Evolutionary conservation across 2,329 filamentous ascomycete genomes (phyloP).

Genomic region (Phaeosphaeriaceae sp.): DNA sequence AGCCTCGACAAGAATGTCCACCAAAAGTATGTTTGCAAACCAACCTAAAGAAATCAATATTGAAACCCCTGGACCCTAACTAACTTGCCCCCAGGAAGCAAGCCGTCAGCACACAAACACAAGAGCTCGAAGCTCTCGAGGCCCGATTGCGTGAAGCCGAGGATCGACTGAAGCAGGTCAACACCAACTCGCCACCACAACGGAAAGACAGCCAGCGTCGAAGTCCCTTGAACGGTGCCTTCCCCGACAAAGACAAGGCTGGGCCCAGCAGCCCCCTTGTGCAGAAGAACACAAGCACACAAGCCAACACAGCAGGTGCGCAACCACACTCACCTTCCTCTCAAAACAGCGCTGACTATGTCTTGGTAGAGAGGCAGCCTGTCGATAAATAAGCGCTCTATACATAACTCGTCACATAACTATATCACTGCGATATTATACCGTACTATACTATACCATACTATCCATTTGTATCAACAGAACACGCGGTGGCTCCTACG

Average conservation of each 20-base stretch:
- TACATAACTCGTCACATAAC: too few species aligned
- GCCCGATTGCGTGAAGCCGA: conserved; percentile 84
- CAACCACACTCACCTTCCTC: conserved; percentile 39
- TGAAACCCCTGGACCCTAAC: too few species aligned
- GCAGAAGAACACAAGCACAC: conserved; percentile 15
- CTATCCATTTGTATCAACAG: too few species aligned
- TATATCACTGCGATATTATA: conserved; percentile 19
- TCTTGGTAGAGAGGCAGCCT: conserved; percentile 43
- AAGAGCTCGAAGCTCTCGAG: conserved; percentile 86
- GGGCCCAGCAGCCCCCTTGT: conserved; percentile 32
- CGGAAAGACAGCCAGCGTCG: conserved; percentile 40
- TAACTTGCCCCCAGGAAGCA: conserved; percentile 68
- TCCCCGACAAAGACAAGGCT: conserved; percentile 36
- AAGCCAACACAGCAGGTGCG: conserved; percentile 40
- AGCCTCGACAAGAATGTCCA: conserved; percentile 77
- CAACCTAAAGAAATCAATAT: too few species aligned
- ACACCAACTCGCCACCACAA: conserved; percentile 38
- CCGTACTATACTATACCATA: too few species aligned
- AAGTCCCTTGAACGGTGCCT: conserved; percentile 28
- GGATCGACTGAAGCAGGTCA: conserved; percentile 64
- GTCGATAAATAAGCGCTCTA: conserved; percentile 6
- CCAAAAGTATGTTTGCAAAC: conserved; percentile 72
- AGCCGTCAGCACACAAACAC: conserved; percentile 73
- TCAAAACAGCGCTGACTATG: conserved; percentile 44
- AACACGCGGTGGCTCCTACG: not conserved